Evolutionary conservation across 2,329 filamentous ascomycete species (phyloP), one percentile per base, ranked within the genome.

Genomic region (Cladosporium oxysporum): DNA sequence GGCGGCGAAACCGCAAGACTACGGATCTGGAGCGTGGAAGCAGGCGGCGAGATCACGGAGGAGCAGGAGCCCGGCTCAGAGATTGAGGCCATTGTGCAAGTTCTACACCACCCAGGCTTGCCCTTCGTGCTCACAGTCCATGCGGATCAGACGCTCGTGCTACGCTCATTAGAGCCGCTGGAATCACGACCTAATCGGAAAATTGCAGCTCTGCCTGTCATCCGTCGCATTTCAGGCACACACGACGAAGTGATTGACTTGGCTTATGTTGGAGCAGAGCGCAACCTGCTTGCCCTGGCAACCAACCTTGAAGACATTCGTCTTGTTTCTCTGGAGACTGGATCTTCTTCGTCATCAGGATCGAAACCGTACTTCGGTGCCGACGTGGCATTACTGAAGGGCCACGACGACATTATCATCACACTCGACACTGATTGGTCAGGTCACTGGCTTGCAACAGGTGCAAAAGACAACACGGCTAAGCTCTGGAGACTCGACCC

Each of bases 221-320:
- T 91, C 53, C 88, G 91, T 71, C 87, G 92, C 53, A 96, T 99
- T 71, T 97, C 94, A 5, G 96, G 95, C 62, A 97, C 95, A 7
- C 93, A 98, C 77, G 96, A 99, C 76, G 95, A 99, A 77, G 93
- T 99, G 62, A 97, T 99, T 71, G 96, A 99, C 75, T 82, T 99
- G 37, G 91, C 90, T 33, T 97, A 95, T 73, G 83, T 98, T 64
- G 87, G 95, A 1, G 87, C 89, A 0, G 90, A 96, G 72, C 88
- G 87, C 66, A 94, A 92, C 2, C 81, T 96, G 61, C 84, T 99
- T 68, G 96, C 95, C 6, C 82, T 99, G 29, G 95, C 94, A 7
- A 98, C 94, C 2, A 99, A 99, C 77, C 92, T 93, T 0, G 95
- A 99, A 79, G 93, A 96, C 68, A 87, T 99, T 62, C 88, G 94